Base-by-base conservation (phyloP, 305 asterid species). In the Fraxinus nigra region DNA sequence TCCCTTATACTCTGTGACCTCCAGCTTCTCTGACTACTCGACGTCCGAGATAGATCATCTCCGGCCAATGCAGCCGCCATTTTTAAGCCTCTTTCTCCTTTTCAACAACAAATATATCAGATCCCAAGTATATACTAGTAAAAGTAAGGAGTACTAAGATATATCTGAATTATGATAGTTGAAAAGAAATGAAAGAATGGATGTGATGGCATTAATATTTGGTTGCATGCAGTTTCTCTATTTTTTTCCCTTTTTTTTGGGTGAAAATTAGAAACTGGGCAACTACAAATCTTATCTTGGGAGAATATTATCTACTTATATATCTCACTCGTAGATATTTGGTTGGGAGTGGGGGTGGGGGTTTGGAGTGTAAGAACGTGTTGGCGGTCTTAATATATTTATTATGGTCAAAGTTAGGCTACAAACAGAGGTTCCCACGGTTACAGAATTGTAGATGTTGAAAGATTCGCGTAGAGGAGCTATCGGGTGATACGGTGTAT, bases 1-100 rank as follows among this genome's bases (percentile, higher is more conserved):
- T 92, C 98, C 78, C 91, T 79, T 48, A 94, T 85, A 78, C 98
- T 94, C 81, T 86, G 91, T 33, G 97, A 92, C 84, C 91, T 84
- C 92, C 93, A 89, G 87, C 97, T 91, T 63, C 93, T 85, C 61
- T 77, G 80, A 56, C 90, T 81, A 87, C 93, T 89, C 34, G 78
- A 34, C 77, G 86, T 9, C 84, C 91, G 83, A 1, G 90, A 61
- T 37, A 91, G 78, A 18, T 89, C 97, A 34, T 89, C 91, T 70
- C 86, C 93, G 32, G 61, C 86, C 76, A 92, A 37, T 75, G 89
- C 90, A 69, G 89, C 91, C 72, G 89, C 90, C 86, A 85, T 80
- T 22, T 48, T 9, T 69, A 10, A n/a, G 3, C 65, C 38, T 6
- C 13, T 20, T 10, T 56, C 72, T 26, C 32, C 56, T 63, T 24